Conservation (phyloP, 1,284 basidiomycete species). For the Peniophora sp. region DNA sequence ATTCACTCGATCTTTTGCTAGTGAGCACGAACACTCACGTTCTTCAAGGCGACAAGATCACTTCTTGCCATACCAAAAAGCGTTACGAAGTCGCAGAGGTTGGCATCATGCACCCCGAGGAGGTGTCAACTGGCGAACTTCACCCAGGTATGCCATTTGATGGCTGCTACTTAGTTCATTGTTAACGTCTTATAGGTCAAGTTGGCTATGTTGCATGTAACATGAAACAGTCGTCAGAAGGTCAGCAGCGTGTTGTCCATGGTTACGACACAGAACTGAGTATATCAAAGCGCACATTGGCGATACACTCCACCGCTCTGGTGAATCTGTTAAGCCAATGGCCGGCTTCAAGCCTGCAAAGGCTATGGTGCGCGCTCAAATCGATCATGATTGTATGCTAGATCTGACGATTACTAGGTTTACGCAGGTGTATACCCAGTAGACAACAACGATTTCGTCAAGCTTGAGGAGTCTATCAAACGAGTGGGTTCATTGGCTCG, state of each 20-base stretch:
- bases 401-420: too few relatives aligned
- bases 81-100: slow-evolving; percentile 90
- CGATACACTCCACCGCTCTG: slow-evolving; percentile 82
- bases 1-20: slow-evolving; percentile 4
- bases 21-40: neutral
- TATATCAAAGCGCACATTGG: slow-evolving; percentile 71
- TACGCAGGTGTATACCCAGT: slow-evolving; percentile 95
- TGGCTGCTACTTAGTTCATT: too few relatives aligned
- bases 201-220: slow-evolving; percentile 91
- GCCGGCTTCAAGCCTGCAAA: slow-evolving; percentile 7
- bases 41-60: slow-evolving; percentile 81
- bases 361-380: too few relatives aligned
- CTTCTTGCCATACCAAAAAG: slow-evolving; percentile 80
- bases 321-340: slow-evolving; percentile 75
- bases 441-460: slow-evolving; percentile 85
- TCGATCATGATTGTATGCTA: too few relatives aligned
- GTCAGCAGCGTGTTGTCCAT: slow-evolving; percentile 32
- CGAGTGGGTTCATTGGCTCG: slow-evolving; percentile 42
- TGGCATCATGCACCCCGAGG: slow-evolving; percentile 90
- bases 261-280: neutral
- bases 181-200: slow-evolving; percentile 39
- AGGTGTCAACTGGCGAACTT: slow-evolving; percentile 63
- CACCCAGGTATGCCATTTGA: slow-evolving; percentile 37
- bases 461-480: slow-evolving; percentile 94
- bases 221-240: slow-evolving; percentile 98